Evolutionary conservation across 805 yeast species (phyloP).

Genomic region (Candida insectalens): DNA sequence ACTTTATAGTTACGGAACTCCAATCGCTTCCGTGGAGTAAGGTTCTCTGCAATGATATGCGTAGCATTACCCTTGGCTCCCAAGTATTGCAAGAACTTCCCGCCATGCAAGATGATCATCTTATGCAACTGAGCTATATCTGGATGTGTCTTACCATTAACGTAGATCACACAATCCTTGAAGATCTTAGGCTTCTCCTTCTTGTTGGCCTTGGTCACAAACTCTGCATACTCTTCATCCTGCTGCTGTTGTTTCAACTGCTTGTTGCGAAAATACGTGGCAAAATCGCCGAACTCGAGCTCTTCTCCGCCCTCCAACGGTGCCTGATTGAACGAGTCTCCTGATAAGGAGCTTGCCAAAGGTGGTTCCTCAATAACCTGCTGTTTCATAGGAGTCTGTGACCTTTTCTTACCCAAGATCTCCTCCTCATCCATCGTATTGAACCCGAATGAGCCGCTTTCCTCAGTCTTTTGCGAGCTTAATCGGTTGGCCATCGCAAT

Average conservation of each 20-base stretch:
- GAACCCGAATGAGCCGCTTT: conserved; percentile 2
- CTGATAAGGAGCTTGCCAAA: not conserved
- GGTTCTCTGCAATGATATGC: conserved; percentile 70
- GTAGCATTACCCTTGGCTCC: conserved; percentile 67
- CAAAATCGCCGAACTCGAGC: conserved; percentile 56
- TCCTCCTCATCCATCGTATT: conserved; percentile 3
- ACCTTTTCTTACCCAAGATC: not conserved
- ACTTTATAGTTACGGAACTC: conserved; percentile 65
- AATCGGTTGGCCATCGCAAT: conserved; percentile 26
- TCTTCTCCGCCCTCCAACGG: not conserved
- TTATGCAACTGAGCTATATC: conserved; percentile 65
- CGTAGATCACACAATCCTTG: conserved; percentile 54
- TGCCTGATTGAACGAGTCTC: not conserved
- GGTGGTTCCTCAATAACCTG: not conserved
- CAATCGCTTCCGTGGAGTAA: conserved; percentile 66
- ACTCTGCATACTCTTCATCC: conserved; percentile 38
- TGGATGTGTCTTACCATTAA: conserved; percentile 87
- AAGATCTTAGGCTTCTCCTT: conserved; percentile 37
- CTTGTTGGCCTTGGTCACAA: conserved; percentile 33
- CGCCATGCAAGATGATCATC: conserved; percentile 70
- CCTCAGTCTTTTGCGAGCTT: conserved; percentile 16
- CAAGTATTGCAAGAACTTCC: conserved; percentile 59
- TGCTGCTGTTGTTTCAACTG: conserved; percentile 49
- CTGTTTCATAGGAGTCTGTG: not conserved
- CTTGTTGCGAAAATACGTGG: conserved; percentile 55